Base-by-base conservation (phyloP, 768 basidiomycete species). In the Gyrodon lividus region DNA sequence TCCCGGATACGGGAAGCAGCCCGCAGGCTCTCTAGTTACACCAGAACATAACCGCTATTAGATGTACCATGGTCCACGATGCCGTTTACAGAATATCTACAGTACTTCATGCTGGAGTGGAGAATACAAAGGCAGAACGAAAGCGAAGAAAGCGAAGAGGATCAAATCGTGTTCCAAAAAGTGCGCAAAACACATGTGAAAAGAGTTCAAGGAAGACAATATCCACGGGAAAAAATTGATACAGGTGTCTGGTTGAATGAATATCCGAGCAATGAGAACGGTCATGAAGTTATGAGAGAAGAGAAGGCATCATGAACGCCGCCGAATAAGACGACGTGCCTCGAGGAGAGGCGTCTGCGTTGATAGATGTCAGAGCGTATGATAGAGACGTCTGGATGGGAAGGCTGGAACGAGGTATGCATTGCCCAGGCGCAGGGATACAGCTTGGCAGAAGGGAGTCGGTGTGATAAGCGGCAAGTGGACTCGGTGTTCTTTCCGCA, bases 1-100 rank as follows among this genome's bases (percentile, higher is more conserved):
- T 70, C 77, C 60, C 70, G 73, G 46, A 86, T 97, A 7, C 74
- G 89, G 55, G 75, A 74, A 43, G 86, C 80, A 59, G 92, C 92
- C 46, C 70, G 60, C 45, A 79, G 75, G 59, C 70, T 91, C 55
- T 70, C 81, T 51, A 73, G 70, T 48, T 78, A 72, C 56, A 66
- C 68, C 49, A 72, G 71, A 46, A 65, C 66, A 28, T 77, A 67
- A 68, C 54, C 43, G 47, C 59, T 26, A 64, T 57, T 62, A 68
- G 48, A 59, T 45, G 57, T 57, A 63, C 54, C 55, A 64, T 55
- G 59, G 57, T 63, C 60, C 56, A 57, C 55, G 56, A 49, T 59
- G 61, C 58, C 48, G 63, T 62, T 40, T 61, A 64, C 54, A 60
- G 52, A 56, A 48, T 69, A 69, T 69, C 58, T 69, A 71, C 69